Conservation (phyloP, 768 basidiomycete genomes). For the Auriscalpium vulgare region DNA sequence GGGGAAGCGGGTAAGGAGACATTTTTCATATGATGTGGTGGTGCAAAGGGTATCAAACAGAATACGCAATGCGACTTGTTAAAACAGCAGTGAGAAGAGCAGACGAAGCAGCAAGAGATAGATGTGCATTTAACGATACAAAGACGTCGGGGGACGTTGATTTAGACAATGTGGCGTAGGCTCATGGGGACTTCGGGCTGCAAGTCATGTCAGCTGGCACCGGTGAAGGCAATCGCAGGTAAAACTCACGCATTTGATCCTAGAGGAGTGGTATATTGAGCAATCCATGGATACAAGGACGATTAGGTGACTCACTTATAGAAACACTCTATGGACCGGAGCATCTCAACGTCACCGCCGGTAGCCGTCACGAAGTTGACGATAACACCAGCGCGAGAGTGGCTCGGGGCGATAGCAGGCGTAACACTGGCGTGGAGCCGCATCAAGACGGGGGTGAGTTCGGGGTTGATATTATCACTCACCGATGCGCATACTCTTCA, state of each 20-base stretch:
- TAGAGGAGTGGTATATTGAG: conserved; percentile 5
- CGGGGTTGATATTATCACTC: conserved; percentile 6
- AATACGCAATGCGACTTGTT: conserved; percentile 37
- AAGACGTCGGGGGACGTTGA: conserved; percentile 38
- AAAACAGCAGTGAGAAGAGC: conserved; percentile 34
- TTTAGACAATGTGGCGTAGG: conserved; percentile 83
- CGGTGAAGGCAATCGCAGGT: not conserved
- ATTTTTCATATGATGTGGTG: conserved; percentile 43
- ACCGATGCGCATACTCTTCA: conserved; percentile 97
- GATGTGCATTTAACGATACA: conserved; percentile 77
- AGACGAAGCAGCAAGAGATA: conserved; percentile 14
- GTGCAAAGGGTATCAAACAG: conserved; percentile 66
- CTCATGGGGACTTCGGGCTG: conserved; percentile 89
- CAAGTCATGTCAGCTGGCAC: conserved; percentile 17
- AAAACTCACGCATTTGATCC: conserved; percentile 71
- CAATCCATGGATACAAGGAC: not conserved
- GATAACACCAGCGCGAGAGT: conserved; percentile 83
- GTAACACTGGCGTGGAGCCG: conserved; percentile 49
- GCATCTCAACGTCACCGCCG: conserved; percentile 97
- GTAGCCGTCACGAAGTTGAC: conserved; percentile 97
- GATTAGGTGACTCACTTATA: conserved; percentile 60
- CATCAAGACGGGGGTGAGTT: not conserved
- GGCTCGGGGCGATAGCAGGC: conserved; percentile 78
- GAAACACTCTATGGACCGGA: conserved; percentile 97
- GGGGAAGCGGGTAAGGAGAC: conserved; percentile 52